These are phyloP conservation scores for Ogataea zsoltii DNA, from an alignment of 805 yeast species.

Conservation along the genomic window DNA sequence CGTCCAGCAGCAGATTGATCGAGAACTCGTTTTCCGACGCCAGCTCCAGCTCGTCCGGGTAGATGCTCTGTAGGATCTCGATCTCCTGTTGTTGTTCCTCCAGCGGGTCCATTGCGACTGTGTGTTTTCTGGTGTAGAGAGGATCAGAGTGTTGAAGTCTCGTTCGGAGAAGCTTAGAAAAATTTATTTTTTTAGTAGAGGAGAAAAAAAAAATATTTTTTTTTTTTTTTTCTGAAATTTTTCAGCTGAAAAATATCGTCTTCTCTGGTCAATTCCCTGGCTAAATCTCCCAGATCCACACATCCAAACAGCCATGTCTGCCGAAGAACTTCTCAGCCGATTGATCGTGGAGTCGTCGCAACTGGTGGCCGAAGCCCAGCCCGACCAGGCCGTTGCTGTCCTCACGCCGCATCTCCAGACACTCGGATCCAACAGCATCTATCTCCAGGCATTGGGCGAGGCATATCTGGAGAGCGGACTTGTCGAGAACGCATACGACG, in stretches of 20 bases:
- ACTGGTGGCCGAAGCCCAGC: constrained; percentile 47
- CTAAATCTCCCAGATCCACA: too few relatives aligned
- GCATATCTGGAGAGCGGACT: constrained; percentile 76
- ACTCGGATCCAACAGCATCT: constrained; percentile 43
- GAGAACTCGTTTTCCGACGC: constrained; percentile 51
- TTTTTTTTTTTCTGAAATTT: too few relatives aligned
- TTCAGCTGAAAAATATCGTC: background rate
- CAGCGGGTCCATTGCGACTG: constrained; percentile 57
- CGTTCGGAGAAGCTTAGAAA: background rate
- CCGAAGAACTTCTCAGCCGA: constrained; percentile 3
- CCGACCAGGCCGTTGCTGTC: constrained; percentile 53
- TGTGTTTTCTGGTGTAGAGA: too few relatives aligned
- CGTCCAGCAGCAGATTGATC: constrained; percentile 65
- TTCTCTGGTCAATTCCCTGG: too few relatives aligned
- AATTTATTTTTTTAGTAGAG: background rate
- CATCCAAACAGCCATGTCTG: background rate
- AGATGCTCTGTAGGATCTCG: constrained; percentile 85
- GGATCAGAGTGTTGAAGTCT: too few relatives aligned
- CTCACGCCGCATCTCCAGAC: constrained; percentile 40
- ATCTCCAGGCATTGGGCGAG: constrained; percentile 68
- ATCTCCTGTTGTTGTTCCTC: constrained; percentile 91
- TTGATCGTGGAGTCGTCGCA: constrained; percentile 31
- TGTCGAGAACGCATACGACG: constrained; percentile 72
- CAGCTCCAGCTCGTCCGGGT: constrained; percentile 82
- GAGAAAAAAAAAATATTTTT: too few relatives aligned